These are phyloP conservation scores for Colletotrichum cuscutae DNA, from an alignment of 2,329 filamentous ascomycete species.

Conservation along the genomic window DNA sequence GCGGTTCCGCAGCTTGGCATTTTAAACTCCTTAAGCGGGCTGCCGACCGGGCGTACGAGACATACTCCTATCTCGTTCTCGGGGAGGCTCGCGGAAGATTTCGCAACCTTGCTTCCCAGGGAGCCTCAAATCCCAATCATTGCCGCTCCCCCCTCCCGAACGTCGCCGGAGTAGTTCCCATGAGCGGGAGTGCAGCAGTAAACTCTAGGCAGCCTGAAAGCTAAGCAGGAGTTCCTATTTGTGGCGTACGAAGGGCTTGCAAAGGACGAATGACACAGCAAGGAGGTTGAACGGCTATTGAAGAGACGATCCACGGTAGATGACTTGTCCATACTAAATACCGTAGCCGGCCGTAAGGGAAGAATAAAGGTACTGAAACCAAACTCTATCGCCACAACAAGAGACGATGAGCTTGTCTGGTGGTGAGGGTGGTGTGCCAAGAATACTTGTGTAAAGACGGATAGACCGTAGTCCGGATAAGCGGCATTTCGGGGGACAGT, in stretches of 20 bases:
- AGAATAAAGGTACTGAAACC: background rate
- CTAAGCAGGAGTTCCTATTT: background rate
- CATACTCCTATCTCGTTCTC: background rate
- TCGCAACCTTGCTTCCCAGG: background rate
- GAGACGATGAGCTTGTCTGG: background rate
- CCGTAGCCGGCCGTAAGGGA: background rate
- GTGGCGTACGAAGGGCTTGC: background rate
- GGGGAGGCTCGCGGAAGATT: background rate
- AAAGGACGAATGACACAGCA: background rate
- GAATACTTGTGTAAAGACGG: background rate
- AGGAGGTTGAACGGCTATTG: background rate
- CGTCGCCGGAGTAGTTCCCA: background rate
- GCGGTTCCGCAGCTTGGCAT: background rate
- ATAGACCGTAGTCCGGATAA: background rate
- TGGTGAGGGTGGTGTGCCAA: background rate
- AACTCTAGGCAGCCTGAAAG: background rate
- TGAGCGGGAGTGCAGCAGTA: background rate
- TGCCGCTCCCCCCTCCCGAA: background rate
- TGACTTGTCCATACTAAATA: background rate
- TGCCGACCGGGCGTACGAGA: background rate
- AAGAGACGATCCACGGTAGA: background rate
- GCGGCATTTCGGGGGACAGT: background rate
- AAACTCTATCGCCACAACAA: background rate
- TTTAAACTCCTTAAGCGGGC: background rate
- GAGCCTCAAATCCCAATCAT: background rate